phyloP scores from a whole-genome alignment of 345 rosid genomes.

The Eucalyptus globulus region DNA sequence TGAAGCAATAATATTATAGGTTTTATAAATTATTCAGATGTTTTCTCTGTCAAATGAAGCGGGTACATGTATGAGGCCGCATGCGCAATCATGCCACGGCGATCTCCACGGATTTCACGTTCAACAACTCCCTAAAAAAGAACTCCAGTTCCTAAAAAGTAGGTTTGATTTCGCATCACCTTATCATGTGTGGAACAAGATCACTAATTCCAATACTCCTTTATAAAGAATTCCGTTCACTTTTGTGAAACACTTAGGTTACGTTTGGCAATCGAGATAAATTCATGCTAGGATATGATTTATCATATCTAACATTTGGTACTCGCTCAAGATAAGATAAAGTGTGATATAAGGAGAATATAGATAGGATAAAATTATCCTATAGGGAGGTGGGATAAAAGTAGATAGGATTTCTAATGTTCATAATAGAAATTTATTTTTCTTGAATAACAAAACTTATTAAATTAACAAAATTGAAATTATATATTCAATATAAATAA shows the following conservation, averaged over 20 bases:
- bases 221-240: background rate
- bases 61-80: background rate
- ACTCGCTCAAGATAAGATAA: rapidly evolving
- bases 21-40: background rate
- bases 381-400: rapidly evolving
- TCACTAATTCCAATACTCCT: too few relatives aligned
- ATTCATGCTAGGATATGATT: too few relatives aligned
- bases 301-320: rapidly evolving
- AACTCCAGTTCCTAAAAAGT: background rate
- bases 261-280: rapidly evolving
- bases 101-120: background rate
- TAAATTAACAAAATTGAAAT: too few relatives aligned
- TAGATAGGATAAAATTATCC: rapidly evolving
- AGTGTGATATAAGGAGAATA: rapidly evolving
- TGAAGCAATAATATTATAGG: background rate
- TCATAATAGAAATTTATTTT: too few relatives aligned
- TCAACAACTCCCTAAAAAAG: background rate
- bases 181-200: background rate
- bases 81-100: background rate
- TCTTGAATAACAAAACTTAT: too few relatives aligned
- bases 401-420: rapidly evolving
- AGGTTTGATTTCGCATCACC: background rate
- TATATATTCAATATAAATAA: too few relatives aligned
- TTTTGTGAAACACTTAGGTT: rapidly evolving
- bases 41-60: background rate